A percentile compares a stretch with the other conserved stretches of the same genome.
phyloP scores from a whole-genome alignment of 2,329 filamentous ascomycete genomes.

The Beauveria sp. region DNA sequence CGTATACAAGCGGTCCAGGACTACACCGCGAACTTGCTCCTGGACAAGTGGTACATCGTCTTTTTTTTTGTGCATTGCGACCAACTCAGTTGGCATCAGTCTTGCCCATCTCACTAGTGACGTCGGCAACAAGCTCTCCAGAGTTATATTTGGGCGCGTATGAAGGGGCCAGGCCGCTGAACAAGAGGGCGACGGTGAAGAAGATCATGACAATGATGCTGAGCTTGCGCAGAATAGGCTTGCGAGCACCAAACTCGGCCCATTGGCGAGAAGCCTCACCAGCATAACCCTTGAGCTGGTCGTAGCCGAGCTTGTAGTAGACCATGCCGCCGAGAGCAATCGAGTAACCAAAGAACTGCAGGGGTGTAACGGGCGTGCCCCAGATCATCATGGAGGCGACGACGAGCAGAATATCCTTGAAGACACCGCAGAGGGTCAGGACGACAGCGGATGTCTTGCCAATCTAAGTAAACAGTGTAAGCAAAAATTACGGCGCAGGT shows the following conservation, averaged over 20 bases:
- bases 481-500: conserved; percentile 36
- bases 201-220: conserved; percentile 59
- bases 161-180: conserved; percentile 58
- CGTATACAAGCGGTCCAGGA: not conserved
- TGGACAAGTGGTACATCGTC: not conserved
- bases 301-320: conserved; percentile 70
- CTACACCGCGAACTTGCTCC: not conserved
- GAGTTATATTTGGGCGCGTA: conserved; percentile 50
- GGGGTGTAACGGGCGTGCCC: conserved; percentile 63
- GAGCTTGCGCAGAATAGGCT: conserved; percentile 71
- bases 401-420: conserved; percentile 83
- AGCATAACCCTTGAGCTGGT: conserved; percentile 67
- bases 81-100: conserved; percentile 11
- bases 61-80: not conserved
- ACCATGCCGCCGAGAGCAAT: conserved; percentile 73
- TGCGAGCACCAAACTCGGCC: conserved; percentile 67
- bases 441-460: conserved; percentile 86
- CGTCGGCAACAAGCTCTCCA: conserved; percentile 38
- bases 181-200: conserved; percentile 60
- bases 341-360: conserved; percentile 79
- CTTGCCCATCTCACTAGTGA: conserved; percentile 43
- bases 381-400: conserved; percentile 74
- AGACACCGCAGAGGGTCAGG: conserved; percentile 77
- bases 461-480: conserved; percentile 67
- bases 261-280: conserved; percentile 60